Evolutionary conservation across 192 early-diverging fungal genomes (phyloP).

Genomic region (Coemansia sp.): DNA sequence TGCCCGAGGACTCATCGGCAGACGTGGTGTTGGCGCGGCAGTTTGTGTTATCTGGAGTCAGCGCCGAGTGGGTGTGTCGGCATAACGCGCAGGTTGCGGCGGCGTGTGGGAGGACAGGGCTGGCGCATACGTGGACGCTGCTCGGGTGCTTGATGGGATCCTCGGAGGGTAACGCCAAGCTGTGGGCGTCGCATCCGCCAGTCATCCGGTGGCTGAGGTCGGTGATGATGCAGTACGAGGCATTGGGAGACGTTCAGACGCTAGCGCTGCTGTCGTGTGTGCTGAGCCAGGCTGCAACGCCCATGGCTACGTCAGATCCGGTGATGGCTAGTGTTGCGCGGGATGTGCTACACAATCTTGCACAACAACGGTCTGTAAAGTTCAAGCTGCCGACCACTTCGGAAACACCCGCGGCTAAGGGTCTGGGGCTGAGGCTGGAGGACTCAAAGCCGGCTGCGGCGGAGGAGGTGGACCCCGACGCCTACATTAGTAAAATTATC

Average conservation of each 20-base stretch:
- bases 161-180: not conserved
- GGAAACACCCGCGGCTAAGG: not conserved
- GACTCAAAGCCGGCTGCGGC: not conserved
- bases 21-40: conserved; percentile 25
- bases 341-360: not conserved
- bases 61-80: conserved; percentile 29
- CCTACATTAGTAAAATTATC: not conserved
- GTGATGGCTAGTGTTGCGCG: not conserved
- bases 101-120: conserved; percentile 4
- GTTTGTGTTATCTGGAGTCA: conserved; percentile 28
- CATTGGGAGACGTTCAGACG: conserved; percentile 49
- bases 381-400: not conserved
- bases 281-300: conserved; percentile 12
- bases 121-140: conserved; percentile 45
- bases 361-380: not conserved
- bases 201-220: conserved; percentile 34
- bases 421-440: not conserved
- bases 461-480: not conserved
- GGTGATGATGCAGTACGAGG: conserved; percentile 31
- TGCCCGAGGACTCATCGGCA: conserved; percentile 27
- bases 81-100: conserved; percentile 34
- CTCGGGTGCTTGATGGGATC: conserved; percentile 27
- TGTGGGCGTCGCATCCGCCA: conserved; percentile 30
- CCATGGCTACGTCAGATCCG: not conserved
- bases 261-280: conserved; percentile 50